Percentiles rank a stretch among this genome's conserved stretches.
These are phyloP conservation scores for Talaromyces piceae DNA, from an alignment of 2,329 filamentous ascomycete genomes.

Conservation along the genomic window DNA sequence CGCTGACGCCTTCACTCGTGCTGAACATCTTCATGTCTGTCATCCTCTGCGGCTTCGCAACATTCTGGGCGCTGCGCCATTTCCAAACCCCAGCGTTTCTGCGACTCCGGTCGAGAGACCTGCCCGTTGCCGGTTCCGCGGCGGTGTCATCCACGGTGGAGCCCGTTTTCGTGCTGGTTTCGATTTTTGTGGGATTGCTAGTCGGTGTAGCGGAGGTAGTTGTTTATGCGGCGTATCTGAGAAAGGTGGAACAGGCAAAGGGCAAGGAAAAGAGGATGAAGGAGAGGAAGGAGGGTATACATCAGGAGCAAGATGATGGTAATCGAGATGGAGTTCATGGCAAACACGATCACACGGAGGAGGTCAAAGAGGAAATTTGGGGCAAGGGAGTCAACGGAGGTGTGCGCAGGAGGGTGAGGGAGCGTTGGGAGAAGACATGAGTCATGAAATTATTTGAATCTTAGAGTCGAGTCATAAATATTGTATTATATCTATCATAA, in stretches of 20 bases:
- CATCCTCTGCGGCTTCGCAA: slow-evolving; percentile 52
- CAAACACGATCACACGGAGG: slow-evolving; percentile 2
- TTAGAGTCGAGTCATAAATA: neutral
- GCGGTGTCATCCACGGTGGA: slow-evolving; percentile 11
- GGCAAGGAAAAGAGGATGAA: slow-evolving; percentile 28
- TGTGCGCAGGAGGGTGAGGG: slow-evolving; percentile 32
- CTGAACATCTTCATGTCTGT: slow-evolving; percentile 87
- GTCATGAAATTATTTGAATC: neutral
- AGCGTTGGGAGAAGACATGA: slow-evolving; percentile 28
- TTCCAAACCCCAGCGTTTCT: slow-evolving; percentile 28
- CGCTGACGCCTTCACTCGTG: slow-evolving; percentile 53
- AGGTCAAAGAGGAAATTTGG: slow-evolving; percentile 32
- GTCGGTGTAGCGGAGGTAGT: slow-evolving; percentile 42
- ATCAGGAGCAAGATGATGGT: too few relatives aligned
- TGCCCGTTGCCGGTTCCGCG: neutral
- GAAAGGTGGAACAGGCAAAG: slow-evolving; percentile 35
- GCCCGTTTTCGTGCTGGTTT: slow-evolving; percentile 33
- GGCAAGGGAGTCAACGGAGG: slow-evolving; percentile 35
- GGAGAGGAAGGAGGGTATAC: slow-evolving; percentile 32
- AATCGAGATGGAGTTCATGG: too few relatives aligned
- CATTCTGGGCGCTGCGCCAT: slow-evolving; percentile 36
- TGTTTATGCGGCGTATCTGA: slow-evolving; percentile 41
- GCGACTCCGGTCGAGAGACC: neutral
- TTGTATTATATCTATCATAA: neutral
- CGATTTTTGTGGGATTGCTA: slow-evolving; percentile 32